Evolutionary conservation across 257 asterid species (phyloP), one percentile per base, ranked within the genome.

Genomic region (Scutellaria galericulata): DNA sequence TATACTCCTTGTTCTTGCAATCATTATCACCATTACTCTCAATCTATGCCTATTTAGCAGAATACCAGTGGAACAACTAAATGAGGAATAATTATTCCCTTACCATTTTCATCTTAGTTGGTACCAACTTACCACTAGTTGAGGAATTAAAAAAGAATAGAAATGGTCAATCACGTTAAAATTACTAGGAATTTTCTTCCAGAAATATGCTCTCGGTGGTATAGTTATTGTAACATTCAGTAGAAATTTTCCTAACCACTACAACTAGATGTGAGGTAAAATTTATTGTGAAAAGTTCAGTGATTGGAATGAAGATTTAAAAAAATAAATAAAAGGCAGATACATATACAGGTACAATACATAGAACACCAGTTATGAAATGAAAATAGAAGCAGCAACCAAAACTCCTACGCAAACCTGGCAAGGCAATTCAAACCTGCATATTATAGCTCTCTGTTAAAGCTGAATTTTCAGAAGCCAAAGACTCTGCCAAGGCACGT

Each of bases 391-490:
- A 12, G 5, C 39, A 57, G 79, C 57, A n/a, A 61, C 22, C 22
- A 54, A 75, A 75, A 55, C 10, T 46, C 47, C 48, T n/a, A 18
- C 4, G 5, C 20, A 64, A 59, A 57, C 75, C 40, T 42, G 80
- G 20, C 37, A 78, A 24, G 69, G 37, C 22, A 69, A 66, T 59
- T 58, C 78, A 45, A 62, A 95, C 98, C 98, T 92, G 98, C 55
- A 89, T 96, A 81, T 95, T 95, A 76, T 71, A 95, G 86, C 84
- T 90, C 65, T 95, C 97, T 5, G 98, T 92, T 80, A 95, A 78
- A 64, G 97, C 78, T 27, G 98, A 90, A 89, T 95, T 95, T 89
- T 92, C 98, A 71, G 99, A 80, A 80, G 99, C 98, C 80, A 95
- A 77, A 62, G 98, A 88, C 84, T 90, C 99, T 7, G 97, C 81